Conservation (phyloP, 805 yeast genomes). For the Pichia occidentalis region DNA sequence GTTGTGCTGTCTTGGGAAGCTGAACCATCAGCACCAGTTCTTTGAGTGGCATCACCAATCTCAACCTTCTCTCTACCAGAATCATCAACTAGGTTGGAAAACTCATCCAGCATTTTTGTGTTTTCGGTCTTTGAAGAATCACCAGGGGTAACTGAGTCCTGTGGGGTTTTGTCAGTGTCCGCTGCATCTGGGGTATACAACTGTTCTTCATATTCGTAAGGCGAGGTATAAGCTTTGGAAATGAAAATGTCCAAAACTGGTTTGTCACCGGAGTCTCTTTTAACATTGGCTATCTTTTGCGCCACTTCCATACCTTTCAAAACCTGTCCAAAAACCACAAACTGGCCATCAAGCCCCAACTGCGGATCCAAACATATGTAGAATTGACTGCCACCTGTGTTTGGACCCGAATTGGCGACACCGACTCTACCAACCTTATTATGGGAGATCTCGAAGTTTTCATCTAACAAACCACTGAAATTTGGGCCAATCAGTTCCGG, state of each 20-base stretch:
- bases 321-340: conserved; percentile 78
- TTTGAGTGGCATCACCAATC: too few relatives aligned
- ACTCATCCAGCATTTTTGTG: not conserved
- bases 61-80: too few relatives aligned
- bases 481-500: conserved; percentile 39
- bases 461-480: conserved; percentile 54
- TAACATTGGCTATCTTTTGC: conserved; percentile 50
- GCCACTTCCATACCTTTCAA: conserved; percentile 60
- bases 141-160: not conserved
- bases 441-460: conserved; percentile 48
- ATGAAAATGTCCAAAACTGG: conserved; percentile 43
- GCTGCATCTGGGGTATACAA: not conserved
- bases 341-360: conserved; percentile 50
- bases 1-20: too few relatives aligned
- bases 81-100: not conserved
- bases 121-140: conserved; percentile 1
- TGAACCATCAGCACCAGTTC: too few relatives aligned
- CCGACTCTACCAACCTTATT: conserved; percentile 41
- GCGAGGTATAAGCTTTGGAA: conserved; percentile 12
- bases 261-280: conserved; percentile 35
- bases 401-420: conserved; percentile 46
- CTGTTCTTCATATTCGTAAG: not conserved
- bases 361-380: conserved; percentile 53
- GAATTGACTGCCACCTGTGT: conserved; percentile 64
- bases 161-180: conserved; percentile 4